Percentiles rank a stretch among this genome's conserved stretches.
These are phyloP conservation scores for Podaxis sp. DNA, from an alignment of 768 basidiomycete genomes.

Conservation along the genomic window DNA sequence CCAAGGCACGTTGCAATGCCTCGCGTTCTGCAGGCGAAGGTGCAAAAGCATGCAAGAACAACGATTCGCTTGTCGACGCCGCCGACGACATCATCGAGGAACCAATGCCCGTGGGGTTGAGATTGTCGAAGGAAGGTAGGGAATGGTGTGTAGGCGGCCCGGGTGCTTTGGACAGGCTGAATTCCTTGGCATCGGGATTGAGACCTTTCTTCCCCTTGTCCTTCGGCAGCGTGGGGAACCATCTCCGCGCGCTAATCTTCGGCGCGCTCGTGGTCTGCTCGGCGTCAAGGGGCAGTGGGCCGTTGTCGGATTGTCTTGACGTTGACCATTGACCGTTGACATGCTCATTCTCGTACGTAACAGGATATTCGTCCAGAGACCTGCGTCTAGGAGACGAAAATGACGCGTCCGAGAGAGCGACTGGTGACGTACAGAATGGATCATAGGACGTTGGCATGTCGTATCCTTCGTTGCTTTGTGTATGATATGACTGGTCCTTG, in stretches of 20 bases:
- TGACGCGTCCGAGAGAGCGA: background rate
- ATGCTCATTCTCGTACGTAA: background rate
- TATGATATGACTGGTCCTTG: constrained; percentile 18
- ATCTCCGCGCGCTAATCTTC: background rate
- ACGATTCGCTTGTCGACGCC: constrained; percentile 45
- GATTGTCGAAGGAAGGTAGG: constrained; percentile 43
- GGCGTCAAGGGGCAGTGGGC: background rate
- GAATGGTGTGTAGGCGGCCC: constrained; percentile 20
- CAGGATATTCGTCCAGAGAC: background rate
- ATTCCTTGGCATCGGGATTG: constrained; percentile 86
- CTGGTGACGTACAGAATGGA: background rate
- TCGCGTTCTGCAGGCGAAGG: constrained; percentile 88
- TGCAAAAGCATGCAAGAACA: constrained; percentile 75
- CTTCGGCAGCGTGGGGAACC: constrained; percentile 9
- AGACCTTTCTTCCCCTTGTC: constrained; percentile 64
- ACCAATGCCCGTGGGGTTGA: constrained; percentile 62
- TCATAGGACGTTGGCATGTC: background rate
- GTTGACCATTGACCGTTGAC: background rate
- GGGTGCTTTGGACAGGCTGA: constrained; percentile 45
- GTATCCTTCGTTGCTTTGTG: background rate
- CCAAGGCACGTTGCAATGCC: constrained; percentile 76
- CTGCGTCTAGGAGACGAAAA: constrained; percentile 3
- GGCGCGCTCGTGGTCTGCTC: background rate
- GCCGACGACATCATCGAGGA: constrained; percentile 32
- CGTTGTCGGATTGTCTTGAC: background rate